Base-by-base conservation (phyloP, 225 moss, liverwort and hornwort species). In the Pleurozium schreberi region DNA sequence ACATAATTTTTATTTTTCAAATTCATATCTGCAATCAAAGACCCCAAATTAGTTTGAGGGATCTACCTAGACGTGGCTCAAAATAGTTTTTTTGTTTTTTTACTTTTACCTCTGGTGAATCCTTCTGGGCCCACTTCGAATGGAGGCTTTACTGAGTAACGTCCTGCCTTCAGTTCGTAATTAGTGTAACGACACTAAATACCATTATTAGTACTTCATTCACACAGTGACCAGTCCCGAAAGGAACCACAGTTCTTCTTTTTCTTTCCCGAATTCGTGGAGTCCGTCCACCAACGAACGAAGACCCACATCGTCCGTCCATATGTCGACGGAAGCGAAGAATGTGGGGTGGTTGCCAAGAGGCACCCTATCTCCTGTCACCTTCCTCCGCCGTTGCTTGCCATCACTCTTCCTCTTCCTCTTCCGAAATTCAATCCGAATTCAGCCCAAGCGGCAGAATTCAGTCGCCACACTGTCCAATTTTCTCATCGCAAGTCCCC, bases 341-440 rank as follows among this genome's bases (percentile, higher is more conserved):
- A 42, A 67, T 31, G 43, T 49, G 38, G 83, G 55, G 73, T 25
- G n/a, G 20, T 40, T 45, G 86, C 89, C 87, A 87, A 80, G 84
- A 9, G 89, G 87, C 78, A 73, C 80, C 84, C 91, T 91, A 91
- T 89, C 91, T 59, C 33, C 76, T 22, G 52, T n/a, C 42, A 43
- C 28, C 42, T 31, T 27, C 45, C 43, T 66, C 70, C 33, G 42
- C 71, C 33, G 84, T 84, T 57, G 30, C 57, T 43, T 15, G 14
- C 59, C 43, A 58, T 58, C 18, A 8, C 15, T 5, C 43, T 33
- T 18, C 28, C 84, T 18, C 30, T 21, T 69, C 25, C 52, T 22
- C 33, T 36, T 64, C 49, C 64, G 8, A 14, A 64, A 19, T 79
- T 45, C 65, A 34, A 34, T 16, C 21, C 34, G 43, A 79, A 42